Base-by-base conservation (phyloP, 148 eudicot species). In the Agrostemma githago region DNA sequence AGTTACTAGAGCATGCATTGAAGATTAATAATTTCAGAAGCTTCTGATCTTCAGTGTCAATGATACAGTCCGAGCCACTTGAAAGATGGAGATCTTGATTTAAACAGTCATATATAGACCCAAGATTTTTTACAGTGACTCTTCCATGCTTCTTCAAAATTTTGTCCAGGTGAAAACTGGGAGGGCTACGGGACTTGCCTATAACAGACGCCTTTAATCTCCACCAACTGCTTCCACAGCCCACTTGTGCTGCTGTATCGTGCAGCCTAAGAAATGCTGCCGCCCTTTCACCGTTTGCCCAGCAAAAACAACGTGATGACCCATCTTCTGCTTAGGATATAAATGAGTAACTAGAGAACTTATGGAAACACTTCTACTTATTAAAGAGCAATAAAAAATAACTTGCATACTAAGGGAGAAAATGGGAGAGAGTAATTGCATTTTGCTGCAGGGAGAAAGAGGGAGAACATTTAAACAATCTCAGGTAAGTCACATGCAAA, bases 271-370 rank as follows among this genome's bases (percentile, higher is more conserved):
- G 79, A 58, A 94, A 79, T 40, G 82, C 77, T 73, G 87, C 82
- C 34, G 92, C 98, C 17, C 53, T 85, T 68, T 88, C 92, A 74
- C 83, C 83, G 74, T 79, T 83, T 65, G 90, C 82, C 98, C 98
- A 94, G 82, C 93, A 88, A 82, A 96, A 92, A 62, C 88, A 86
- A 12, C 72, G 82, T 66, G 91, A 84, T 70, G 92, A 86, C 38
- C 98, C 98, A 79, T 90, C 96, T 84, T 92, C 98, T 94, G 75
- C 54, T 39, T 37, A 76, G 54, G 20, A 6, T 71, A 66, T 19
- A 72, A 61, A 42, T 62, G 41, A 57, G 64, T 15, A n/a, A 39
- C 6, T 38, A 56, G 37, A 9, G n/a, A 72, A 67, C 37, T 4
- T 46, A 46, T 39, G 17, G 2, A 16, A 62, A 69, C 17, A 12